Evolutionary conservation across 2,329 filamentous ascomycete genomes (phyloP), one percentile per base, ranked within the genome.

Genomic region (Apiospora kogelbergensis): DNA sequence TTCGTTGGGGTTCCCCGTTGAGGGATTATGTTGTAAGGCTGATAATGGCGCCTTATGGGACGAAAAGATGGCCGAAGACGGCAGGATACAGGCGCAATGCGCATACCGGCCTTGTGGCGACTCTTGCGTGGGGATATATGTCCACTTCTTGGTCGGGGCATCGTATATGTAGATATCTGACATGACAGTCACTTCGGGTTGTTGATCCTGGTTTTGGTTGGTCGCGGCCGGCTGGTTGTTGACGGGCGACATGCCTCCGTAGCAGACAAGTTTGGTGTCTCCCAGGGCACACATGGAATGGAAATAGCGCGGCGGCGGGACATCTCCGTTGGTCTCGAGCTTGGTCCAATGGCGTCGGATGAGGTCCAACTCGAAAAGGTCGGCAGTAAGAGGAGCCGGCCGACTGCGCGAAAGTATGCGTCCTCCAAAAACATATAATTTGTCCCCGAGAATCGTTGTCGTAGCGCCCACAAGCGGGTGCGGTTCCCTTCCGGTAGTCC

Each of bases 81-180:
- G 94, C 9, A 98, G 81, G 53, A 99, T 93, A 30, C 94, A 94
- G 9, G 96, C 96, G 80, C 96, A 99, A 78, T 99, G 96, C 1
- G 96, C 96, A 81, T 99, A 99, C 69, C 96, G 90, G 46, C 96
- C 96, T 80, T 98, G 94, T 0, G 96, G 96, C 0, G 93, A 86
- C 68, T 98, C 94, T 63, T 89, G 87, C 0, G 94, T 91, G 0
- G 91, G 88, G 57, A 99, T 89, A 70, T 90, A 93, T 24, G 93
- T 95, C 96, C 96, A 99, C 64, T 87, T 91, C 75, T 88, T 91
- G 0, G 91, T 92, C 1, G 89, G 86, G 1, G 96, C 93, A 79
- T 99, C 95, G 80, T 94, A 98, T 41, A 99, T 93, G 80, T 98
- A 93, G 68, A 98, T 94, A 81, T 99, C 96, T 7, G 95, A 98